Percentiles rank a stretch among this genome's conserved stretches.
Conservation (phyloP, 805 yeast genomes). For the Blastobotrys mokoenaii region DNA sequence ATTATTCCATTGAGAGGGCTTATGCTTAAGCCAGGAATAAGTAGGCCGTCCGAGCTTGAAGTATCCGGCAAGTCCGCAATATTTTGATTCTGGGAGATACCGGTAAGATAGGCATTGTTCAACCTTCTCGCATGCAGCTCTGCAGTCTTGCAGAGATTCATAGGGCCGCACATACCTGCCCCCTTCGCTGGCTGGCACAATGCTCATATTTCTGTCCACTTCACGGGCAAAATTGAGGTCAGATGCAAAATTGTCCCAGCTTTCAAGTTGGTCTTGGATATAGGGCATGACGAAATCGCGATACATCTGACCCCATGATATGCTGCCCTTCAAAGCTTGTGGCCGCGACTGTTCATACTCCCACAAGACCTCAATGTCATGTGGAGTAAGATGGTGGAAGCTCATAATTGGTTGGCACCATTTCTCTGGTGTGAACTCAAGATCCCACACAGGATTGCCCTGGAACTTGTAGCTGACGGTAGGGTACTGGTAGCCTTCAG, state of each 20-base stretch:
- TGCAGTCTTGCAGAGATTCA: conserved; percentile 8
- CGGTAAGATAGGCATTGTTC: conserved; percentile 1
- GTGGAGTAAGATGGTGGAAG: conserved; percentile 7
- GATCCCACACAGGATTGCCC: conserved; percentile 21
- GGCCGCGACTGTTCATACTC: conserved; percentile 19
- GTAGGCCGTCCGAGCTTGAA: conserved; percentile 18
- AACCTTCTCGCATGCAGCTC: conserved; percentile 1
- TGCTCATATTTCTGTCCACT: background rate
- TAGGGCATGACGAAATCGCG: conserved; percentile 17
- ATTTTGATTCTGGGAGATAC: background rate
- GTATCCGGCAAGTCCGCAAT: conserved; percentile 10
- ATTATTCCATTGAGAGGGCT: background rate
- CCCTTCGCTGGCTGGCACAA: conserved; percentile 1
- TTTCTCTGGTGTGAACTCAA: conserved; percentile 9
- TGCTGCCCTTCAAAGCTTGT: conserved; percentile 9
- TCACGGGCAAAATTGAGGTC: background rate
- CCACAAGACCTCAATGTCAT: conserved; percentile 7
- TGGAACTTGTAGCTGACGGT: conserved; percentile 20
- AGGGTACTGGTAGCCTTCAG: conserved; percentile 12
- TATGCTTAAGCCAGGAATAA: conserved; percentile 9
- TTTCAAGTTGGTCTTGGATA: conserved; percentile 7
- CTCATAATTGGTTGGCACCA: conserved; percentile 27
- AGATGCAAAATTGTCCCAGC: conserved; percentile 15
- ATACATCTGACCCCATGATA: conserved; percentile 15
- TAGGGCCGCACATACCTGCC: conserved; percentile 10